Evolutionary conservation across 169 alveolate species (phyloP), one percentile per base, ranked within the genome.

Genomic region (Plasmodium vivax): DNA sequence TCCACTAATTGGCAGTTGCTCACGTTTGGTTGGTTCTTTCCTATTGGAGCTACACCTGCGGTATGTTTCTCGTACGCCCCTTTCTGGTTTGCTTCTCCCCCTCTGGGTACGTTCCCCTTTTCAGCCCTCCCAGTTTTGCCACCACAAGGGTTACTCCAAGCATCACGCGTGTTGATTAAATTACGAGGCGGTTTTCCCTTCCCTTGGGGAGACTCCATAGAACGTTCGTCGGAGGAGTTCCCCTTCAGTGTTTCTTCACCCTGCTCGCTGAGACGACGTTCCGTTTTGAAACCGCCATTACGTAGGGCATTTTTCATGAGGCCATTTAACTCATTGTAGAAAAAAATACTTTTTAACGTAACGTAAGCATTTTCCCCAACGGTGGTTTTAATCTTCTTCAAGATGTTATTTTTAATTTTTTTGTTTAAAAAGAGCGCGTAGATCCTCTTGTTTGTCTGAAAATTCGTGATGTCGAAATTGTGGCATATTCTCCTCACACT

Each of bases 381-480:
- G 19, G 1, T 30, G 68, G 68, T n/a, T 90, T 90, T 90, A 47
- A 90, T 62, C 51, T 71, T 80, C 9, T 36, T 80, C 73, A 90
- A 38, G 27, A 90, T 79, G 8, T 58, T 90, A 23, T 19, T 62
- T 90, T 90, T 90, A 58, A 90, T 38, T 90, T 90, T 90, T 58
- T 38, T 79, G 82, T 51, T 90, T 19, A 90, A 23, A 36, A 90
- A 79, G 19, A 45, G 51, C 43, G 51, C 68, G 30, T 90, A 90
- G 14, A 79, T 19, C n/a, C 41, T 58, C 68, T 79, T 80, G 14
- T 90, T 32, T 54, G 81, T 38, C 16, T 79, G 77, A 79, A 80
- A 90, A 16, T 80, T 41, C 2, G 47, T 80, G 0, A 80, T 14
- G 62, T 90, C 75, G 14, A 90, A 90, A 80, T 58, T 90, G 75